Evolutionary conservation across 306 rosid genomes (phyloP).

Genomic region (Lotus japonicus): DNA sequence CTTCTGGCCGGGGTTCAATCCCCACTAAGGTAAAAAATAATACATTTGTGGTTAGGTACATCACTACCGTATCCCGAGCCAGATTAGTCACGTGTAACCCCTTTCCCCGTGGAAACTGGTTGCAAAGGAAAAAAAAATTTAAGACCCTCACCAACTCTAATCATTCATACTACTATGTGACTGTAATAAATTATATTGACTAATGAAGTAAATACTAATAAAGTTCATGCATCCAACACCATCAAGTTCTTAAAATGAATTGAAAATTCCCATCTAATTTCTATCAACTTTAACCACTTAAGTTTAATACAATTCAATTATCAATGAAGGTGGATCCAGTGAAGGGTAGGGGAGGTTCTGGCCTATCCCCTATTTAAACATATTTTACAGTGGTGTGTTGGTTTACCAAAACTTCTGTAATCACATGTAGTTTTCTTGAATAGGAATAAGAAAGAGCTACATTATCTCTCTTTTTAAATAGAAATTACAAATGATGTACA

Average conservation of each 20-base stretch:
- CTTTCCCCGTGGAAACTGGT: no score
- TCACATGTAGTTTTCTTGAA: no score
- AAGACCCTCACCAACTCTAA: not conserved
- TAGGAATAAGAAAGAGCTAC: no score
- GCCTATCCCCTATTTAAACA: not conserved
- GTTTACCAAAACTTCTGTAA: no score
- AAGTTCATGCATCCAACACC: constrained; percentile 6
- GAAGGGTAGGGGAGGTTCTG: not conserved
- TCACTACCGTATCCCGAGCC: no score
- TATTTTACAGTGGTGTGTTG: not conserved
- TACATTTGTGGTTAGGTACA: no score
- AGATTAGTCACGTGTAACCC: no score
- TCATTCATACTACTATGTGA: not conserved
- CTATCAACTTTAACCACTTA: constrained; percentile 11
- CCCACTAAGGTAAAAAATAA: no score
- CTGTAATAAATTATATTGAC: not conserved
- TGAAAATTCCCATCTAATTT: not conserved
- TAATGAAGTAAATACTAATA: not conserved
- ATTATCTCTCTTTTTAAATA: no score
- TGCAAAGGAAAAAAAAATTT: no score
- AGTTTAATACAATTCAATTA: constrained; percentile 4
- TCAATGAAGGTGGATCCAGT: constrained; percentile 1
- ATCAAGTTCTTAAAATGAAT: constrained; percentile 1
- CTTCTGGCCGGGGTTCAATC: no score
- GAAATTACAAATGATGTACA: not conserved